These are phyloP conservation scores for Emmonsia crescens DNA, from an alignment of 2,329 filamentous ascomycete species.

Conservation along the genomic window DNA sequence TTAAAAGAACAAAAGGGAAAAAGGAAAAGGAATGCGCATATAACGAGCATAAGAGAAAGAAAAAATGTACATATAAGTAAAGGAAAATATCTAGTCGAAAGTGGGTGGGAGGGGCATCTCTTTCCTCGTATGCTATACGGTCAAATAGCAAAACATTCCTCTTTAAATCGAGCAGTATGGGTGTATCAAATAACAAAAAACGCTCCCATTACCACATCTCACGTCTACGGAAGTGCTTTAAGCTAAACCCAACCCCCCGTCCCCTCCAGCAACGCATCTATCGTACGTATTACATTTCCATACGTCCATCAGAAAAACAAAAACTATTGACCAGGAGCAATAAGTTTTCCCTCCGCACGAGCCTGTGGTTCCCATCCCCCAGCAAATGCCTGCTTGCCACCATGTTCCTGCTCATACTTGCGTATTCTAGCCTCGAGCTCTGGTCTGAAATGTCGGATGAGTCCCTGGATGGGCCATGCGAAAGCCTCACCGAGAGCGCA, in stretches of 20 bases:
- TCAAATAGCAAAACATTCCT: not conserved
- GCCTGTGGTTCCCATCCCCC: constrained; percentile 79
- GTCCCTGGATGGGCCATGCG: constrained; percentile 94
- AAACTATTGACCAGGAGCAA: constrained; percentile 76
- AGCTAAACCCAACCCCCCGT: not conserved
- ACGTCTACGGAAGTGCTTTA: not conserved
- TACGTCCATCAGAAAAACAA: not conserved
- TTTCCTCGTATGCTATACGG: not conserved
- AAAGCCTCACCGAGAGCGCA: constrained; percentile 97
- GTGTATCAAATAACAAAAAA: not conserved
- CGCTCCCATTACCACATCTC: not conserved
- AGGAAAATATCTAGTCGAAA: not conserved
- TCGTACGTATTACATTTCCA: not conserved
- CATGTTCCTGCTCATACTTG: constrained; percentile 56
- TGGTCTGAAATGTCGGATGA: constrained; percentile 95
- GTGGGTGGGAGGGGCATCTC: not conserved
- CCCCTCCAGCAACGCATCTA: not conserved
- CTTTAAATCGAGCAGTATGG: not conserved
- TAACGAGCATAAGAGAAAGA: too few species aligned
- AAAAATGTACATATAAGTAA: not conserved
- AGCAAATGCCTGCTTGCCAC: constrained; percentile 59
- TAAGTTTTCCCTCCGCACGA: constrained; percentile 65
- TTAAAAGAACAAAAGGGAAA: too few species aligned
- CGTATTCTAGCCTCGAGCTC: constrained; percentile 88
- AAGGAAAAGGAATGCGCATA: too few species aligned